Base-by-base conservation (phyloP, 23 red algal genomes). In the Gracilariopsis chorda region DNA sequence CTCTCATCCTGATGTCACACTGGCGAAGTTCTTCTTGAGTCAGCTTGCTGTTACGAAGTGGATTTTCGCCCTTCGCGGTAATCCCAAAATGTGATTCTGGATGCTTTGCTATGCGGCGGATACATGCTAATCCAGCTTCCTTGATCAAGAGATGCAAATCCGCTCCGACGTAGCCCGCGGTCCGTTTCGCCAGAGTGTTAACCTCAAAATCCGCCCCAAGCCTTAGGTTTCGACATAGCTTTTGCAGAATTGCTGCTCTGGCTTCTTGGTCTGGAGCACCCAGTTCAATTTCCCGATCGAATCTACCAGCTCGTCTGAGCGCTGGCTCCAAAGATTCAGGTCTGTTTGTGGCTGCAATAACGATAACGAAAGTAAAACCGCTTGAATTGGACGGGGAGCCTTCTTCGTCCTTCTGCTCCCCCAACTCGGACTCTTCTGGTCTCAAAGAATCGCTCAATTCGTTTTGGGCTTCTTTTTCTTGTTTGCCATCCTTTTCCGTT, bases 221-320 rank as follows among this genome's bases (percentile, higher is more conserved):
- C 25, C 61, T 55, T 24, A 95, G 13, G 14, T 83, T 32, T 20
- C 80, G 30, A 33, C 88, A 87, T 9, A 99, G 60, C 45, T 72
- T 80, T 1, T 82, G 12, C 55, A 99, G 62, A 73, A 99, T 99
- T 25, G 82, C 57, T 47, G n/a, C 49, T 47, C 97, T 74, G 41
- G 82, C 92, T 13, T 86, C 56, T 43, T 87, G 79, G 73, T 95
- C 94, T 24, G 97, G 97, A 27, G 92, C 97, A 7, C 90, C 88
- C 12, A 99, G 34, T 91, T 99, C 97, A 46, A 99, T 87, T 51
- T 99, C 97, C 13, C 84, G 70, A 55, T 99, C 97, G 67, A 99
- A 99, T 28, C 97, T 73, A 29, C 97, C 97, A 7, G 97, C 92
- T 43, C 97, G 76, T 86, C 97, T 43, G 2, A 99, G 61, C 6